These are phyloP conservation scores for Claviceps citrina DNA, from an alignment of 2,329 filamentous ascomycete genomes.

Conservation along the genomic window DNA sequence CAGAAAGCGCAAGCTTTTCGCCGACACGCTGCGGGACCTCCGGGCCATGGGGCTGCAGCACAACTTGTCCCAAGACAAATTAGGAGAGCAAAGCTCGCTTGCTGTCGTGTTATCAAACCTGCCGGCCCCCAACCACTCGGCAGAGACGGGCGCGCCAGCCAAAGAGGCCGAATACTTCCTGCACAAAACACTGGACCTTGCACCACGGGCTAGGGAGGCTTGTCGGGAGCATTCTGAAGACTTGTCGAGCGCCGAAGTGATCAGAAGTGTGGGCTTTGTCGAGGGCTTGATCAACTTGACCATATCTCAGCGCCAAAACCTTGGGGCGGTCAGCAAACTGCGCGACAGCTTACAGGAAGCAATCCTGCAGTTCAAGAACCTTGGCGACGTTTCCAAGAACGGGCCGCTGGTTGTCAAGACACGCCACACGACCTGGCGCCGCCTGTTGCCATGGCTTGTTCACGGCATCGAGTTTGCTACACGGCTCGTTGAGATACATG, in stretches of 20 bases:
- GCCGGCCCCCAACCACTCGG: constrained; percentile 22
- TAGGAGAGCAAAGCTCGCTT: constrained; percentile 58
- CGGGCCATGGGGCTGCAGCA: constrained; percentile 80
- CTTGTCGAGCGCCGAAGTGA: constrained; percentile 63
- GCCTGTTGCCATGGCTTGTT: constrained; percentile 42
- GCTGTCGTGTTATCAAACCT: constrained; percentile 51
- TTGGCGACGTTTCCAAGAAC: constrained; percentile 17
- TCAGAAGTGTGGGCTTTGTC: constrained; percentile 66
- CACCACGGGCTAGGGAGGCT: constrained; percentile 50
- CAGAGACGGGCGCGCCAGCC: constrained; percentile 10
- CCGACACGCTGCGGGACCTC: constrained; percentile 69
- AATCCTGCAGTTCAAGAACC: constrained; percentile 20
- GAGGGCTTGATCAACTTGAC: constrained; percentile 65
- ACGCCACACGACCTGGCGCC: constrained; percentile 12
- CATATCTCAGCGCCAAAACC: constrained; percentile 40
- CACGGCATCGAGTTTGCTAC: constrained; percentile 49
- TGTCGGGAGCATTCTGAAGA: constrained; percentile 68
- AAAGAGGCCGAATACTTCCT: constrained; percentile 52
- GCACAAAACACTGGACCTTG: constrained; percentile 62
- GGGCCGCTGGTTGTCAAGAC: constrained; percentile 10
- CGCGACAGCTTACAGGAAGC: constrained; percentile 24
- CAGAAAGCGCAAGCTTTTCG: constrained; percentile 77
- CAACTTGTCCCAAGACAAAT: constrained; percentile 59
- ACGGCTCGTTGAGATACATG: constrained; percentile 50
- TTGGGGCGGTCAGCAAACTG: constrained; percentile 25